Base-by-base conservation (phyloP, 768 basidiomycete genomes). In the Pleurotus platypus region DNA sequence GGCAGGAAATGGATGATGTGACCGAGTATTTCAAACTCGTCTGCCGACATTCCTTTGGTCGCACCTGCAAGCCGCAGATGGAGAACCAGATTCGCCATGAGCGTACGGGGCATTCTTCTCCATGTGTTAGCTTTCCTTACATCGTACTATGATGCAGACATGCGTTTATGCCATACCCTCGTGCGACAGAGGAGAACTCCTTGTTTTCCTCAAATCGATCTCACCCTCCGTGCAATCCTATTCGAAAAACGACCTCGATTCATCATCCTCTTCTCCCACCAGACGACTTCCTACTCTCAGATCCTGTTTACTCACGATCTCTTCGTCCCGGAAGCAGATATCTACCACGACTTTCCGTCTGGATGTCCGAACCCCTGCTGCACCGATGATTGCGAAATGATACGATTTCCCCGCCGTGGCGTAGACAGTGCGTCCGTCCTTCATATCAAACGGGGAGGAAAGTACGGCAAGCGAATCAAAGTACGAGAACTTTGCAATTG, bases 181-280 rank as follows among this genome's bases (percentile, higher is more conserved):
- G 79, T 83, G 57, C 81, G 82, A 45, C 85, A 88, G 64, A 81
- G 81, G 35, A 81, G 89, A n/a, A 85, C 81, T 4, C 89, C 89
- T 0, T 90, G 89, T 68, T 89, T 90, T 69, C 89, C 89, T 4
- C 89, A 90, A 69, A 87, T 90, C 70, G 89, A 90, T 70, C 80
- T 90, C 58, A 83, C 84, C 37, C 77, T 90, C 54, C 86, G 89
- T 39, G 87, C 88, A 11, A 85, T 90, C 62, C 76, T 90, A 3
- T 78, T 84, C 72, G 88, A 90, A 69, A 89, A 89, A 65, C 80
- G 77, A 49, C 89, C 89, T 4, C 88, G 85, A 38, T 90, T 90
- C 69, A 75, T 90, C 63, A 79, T 90, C 46, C 78, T 90, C 60
- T 90, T 90, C 70, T 90, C 88, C 24, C 87, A 87, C 65, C 87